phyloP scores from a whole-genome alignment of 2,329 filamentous ascomycete genomes.

The Xylaria sp. region DNA sequence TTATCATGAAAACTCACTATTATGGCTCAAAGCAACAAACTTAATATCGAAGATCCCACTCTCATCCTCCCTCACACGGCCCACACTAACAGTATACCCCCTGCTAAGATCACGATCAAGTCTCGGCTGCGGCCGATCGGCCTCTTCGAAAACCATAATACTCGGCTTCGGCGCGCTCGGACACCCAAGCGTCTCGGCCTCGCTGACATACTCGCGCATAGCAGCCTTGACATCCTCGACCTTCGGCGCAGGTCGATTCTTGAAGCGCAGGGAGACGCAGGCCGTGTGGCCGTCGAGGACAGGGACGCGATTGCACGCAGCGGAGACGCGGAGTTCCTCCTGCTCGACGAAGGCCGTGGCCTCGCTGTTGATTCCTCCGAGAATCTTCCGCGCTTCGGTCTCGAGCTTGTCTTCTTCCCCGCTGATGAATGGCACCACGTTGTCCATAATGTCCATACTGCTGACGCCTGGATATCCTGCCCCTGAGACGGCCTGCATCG shows the following conservation, averaged over 20 bases:
- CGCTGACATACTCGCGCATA: slow-evolving; percentile 81
- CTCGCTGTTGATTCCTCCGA: slow-evolving; percentile 77
- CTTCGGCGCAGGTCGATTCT: slow-evolving; percentile 76
- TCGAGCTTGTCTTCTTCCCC: slow-evolving; percentile 98
- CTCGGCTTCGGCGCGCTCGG: slow-evolving; percentile 84
- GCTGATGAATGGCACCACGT: slow-evolving; percentile 91
- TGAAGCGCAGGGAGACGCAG: slow-evolving; percentile 89
- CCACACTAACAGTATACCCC: slow-evolving; percentile 92
- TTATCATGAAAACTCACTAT: slow-evolving; percentile 59
- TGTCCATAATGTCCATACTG: slow-evolving; percentile 96
- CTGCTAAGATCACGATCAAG: slow-evolving; percentile 85
- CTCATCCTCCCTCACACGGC: slow-evolving; percentile 84
- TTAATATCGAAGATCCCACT: slow-evolving; percentile 93
- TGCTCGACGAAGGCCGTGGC: slow-evolving; percentile 82
- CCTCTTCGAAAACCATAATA: slow-evolving; percentile 89
- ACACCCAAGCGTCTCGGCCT: slow-evolving; percentile 85
- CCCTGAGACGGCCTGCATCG: slow-evolving; percentile 93
- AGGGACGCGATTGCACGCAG: slow-evolving; percentile 92
- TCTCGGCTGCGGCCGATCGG: slow-evolving; percentile 89
- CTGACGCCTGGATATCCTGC: slow-evolving; percentile 91
- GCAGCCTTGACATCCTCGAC: slow-evolving; percentile 82
- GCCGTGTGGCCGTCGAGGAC: slow-evolving; percentile 95
- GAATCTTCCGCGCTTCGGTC: slow-evolving; percentile 93
- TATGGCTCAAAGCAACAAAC: slow-evolving; percentile 91
- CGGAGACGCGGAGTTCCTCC: slow-evolving; percentile 77